Percentiles rank a stretch among this genome's conserved stretches.
phyloP scores from a whole-genome alignment of 768 basidiomycete species.

The Xerocomellus dryophilus region DNA sequence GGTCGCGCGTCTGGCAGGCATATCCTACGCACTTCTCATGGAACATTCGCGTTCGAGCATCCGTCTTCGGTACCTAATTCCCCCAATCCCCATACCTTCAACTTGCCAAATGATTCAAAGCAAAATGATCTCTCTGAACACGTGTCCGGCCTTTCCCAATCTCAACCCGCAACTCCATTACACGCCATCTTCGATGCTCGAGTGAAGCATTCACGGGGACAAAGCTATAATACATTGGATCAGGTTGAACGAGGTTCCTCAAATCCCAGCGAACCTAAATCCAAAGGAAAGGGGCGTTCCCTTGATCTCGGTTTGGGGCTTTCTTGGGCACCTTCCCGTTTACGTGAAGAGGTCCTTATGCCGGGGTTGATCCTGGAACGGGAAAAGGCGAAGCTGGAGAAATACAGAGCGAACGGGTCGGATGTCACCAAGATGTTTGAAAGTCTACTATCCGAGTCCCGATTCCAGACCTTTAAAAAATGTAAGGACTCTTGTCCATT shows the following conservation, averaged over 20 bases:
- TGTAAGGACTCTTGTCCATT: constrained; percentile 45
- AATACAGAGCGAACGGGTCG: constrained; percentile 16
- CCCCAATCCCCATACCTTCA: constrained; percentile 22
- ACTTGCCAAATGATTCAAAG: constrained; percentile 16
- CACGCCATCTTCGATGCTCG: constrained; percentile 35
- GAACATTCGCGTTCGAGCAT: constrained; percentile 66
- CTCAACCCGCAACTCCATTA: constrained; percentile 17
- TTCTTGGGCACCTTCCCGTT: constrained; percentile 67
- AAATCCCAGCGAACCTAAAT: constrained; percentile 17
- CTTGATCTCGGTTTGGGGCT: constrained; percentile 68
- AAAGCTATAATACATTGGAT: constrained; percentile 26
- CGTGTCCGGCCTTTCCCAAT: constrained; percentile 6
- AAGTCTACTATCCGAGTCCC: constrained; percentile 34
- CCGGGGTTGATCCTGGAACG: constrained; percentile 35
- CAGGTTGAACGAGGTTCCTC: constrained; percentile 15
- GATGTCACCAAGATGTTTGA: constrained; percentile 40
- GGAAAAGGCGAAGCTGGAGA: constrained; percentile 27
- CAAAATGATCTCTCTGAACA: constrained; percentile 5
- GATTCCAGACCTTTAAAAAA: constrained; percentile 49
- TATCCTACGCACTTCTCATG: constrained; percentile 45
- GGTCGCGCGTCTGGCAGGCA: constrained; percentile 51
- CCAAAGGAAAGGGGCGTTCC: constrained; percentile 60
- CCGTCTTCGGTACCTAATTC: constrained; percentile 52
- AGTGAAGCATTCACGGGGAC: constrained; percentile 24
- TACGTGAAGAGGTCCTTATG: constrained; percentile 65